A percentile compares a stretch with the other conserved stretches of the same genome.
Conservation (phyloP, 108 stramenopile genomes). For the Skeletonema tropicum region DNA sequence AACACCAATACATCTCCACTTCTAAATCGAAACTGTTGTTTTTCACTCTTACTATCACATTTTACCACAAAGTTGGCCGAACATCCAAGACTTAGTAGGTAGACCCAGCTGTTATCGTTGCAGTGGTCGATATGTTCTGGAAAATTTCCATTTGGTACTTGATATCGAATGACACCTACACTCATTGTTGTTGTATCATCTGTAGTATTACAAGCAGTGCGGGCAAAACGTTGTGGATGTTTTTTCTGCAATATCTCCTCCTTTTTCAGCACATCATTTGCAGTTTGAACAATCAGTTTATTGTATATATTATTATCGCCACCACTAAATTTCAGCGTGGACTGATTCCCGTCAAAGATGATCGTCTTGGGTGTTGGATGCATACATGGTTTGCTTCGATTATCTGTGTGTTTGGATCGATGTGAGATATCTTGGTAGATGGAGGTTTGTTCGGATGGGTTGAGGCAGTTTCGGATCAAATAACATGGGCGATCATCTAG, state of each 20-base stretch:
- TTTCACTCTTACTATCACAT: not conserved
- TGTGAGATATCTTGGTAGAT: not conserved
- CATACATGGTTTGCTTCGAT: not conserved
- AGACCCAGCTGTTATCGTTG: conserved; percentile 19
- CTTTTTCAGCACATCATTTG: not conserved
- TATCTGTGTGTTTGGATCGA: not conserved
- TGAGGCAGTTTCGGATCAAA: not conserved
- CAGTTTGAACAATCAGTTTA: not conserved
- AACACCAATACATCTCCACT: conserved; percentile 21
- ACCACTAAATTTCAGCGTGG: not conserved
- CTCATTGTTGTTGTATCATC: not conserved
- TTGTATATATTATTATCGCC: not conserved
- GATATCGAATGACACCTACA: conserved; percentile 19
- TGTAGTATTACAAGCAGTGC: not conserved
- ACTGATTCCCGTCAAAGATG: not conserved
- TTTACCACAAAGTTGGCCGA: conserved; percentile 10
- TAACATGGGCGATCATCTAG: not conserved
- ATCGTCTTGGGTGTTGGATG: not conserved
- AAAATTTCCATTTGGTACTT: conserved; percentile 1
- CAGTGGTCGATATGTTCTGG: conserved; percentile 21
- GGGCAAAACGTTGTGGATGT: not conserved
- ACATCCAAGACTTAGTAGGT: conserved; percentile 17
- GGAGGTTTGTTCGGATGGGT: not conserved
- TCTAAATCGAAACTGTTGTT: conserved; percentile 1
- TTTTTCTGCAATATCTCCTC: not conserved